These are phyloP conservation scores for Avicennia marina DNA, from an alignment of 257 asterid species.

Conservation along the genomic window DNA sequence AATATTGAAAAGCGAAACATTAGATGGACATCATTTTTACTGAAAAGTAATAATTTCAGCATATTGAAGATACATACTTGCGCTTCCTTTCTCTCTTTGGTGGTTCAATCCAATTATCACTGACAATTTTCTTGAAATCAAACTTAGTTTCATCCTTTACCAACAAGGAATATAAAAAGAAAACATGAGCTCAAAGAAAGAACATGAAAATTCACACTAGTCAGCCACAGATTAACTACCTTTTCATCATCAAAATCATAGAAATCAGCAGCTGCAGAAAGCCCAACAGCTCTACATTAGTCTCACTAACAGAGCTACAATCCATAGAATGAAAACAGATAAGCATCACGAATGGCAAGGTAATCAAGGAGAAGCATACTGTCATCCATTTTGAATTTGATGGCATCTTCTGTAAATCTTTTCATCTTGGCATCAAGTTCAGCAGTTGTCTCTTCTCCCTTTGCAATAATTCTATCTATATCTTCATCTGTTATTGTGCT, in stretches of 20 bases:
- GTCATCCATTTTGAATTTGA: slow-evolving; percentile 97
- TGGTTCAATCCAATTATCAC: slow-evolving; percentile 95
- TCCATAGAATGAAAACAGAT: neutral
- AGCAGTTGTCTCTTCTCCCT: slow-evolving; percentile 99
- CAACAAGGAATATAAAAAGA: neutral
- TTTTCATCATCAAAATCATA: slow-evolving; percentile 96
- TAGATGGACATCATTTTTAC: neutral
- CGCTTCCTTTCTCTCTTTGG: slow-evolving; percentile 93
- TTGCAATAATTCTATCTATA: slow-evolving; percentile 95
- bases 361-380: slow-evolving; percentile 35
- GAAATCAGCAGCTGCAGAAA: slow-evolving; percentile 88
- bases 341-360: neutral
- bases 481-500: slow-evolving; percentile 99
- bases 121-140: slow-evolving; percentile 92
- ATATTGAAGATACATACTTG: slow-evolving; percentile 55
- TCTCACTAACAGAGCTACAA: slow-evolving; percentile 15
- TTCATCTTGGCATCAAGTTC: slow-evolving; percentile 99
- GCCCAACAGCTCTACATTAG: slow-evolving; percentile 24
- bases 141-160: slow-evolving; percentile 76
- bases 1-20: neutral
- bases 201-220: neutral
- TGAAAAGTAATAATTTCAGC: neutral
- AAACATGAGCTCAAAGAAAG: too few species aligned
- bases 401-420: slow-evolving; percentile 97
- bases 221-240: slow-evolving; percentile 33